Evolutionary conservation across 495 filamentous ascomycete species (phyloP).

Genomic region (Penicillium alfredii): DNA sequence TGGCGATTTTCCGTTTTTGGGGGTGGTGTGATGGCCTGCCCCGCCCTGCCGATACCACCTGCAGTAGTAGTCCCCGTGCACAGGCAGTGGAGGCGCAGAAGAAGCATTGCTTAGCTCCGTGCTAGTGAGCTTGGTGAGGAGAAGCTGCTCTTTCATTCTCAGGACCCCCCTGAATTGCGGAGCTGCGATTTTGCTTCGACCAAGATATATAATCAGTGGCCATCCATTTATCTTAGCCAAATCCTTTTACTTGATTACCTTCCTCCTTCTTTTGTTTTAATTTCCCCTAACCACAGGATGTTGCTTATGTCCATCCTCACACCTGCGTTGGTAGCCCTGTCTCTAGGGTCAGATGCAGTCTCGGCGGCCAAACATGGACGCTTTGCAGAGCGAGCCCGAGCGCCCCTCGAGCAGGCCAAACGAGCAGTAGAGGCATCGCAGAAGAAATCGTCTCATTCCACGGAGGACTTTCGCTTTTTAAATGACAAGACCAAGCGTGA

Average conservation of each 20-base stretch:
- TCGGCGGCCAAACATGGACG: constrained; percentile 27
- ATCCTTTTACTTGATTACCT: constrained; percentile 1
- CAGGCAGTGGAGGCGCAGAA: constrained; percentile 8
- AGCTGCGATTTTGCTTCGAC: too few relatives aligned
- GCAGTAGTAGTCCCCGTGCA: constrained; percentile 8
- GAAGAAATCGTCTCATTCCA: constrained; percentile 8
- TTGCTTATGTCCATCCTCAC: constrained; percentile 26
- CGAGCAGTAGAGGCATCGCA: constrained; percentile 54
- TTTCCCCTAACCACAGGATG: constrained; percentile 17
- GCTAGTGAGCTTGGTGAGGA: too few relatives aligned
- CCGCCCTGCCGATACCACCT: constrained; percentile 10
- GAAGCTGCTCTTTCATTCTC: too few relatives aligned
- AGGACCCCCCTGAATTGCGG: too few relatives aligned
- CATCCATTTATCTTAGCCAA: too few relatives aligned
- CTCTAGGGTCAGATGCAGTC: constrained; percentile 23
- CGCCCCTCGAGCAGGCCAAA: constrained; percentile 77
- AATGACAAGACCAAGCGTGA: constrained; percentile 32
- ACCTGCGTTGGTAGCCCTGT: constrained; percentile 23
- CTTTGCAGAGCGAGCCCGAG: constrained; percentile 59
- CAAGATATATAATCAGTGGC: too few relatives aligned
- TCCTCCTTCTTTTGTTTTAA: background rate
- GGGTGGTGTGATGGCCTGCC: constrained; percentile 1
- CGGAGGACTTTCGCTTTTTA: constrained; percentile 33
- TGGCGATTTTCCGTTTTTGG: constrained; percentile 5
- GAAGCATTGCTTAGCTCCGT: constrained; percentile 7